phyloP scores from a whole-genome alignment of 106 monocot species.

The Dioscorea alata region DNA sequence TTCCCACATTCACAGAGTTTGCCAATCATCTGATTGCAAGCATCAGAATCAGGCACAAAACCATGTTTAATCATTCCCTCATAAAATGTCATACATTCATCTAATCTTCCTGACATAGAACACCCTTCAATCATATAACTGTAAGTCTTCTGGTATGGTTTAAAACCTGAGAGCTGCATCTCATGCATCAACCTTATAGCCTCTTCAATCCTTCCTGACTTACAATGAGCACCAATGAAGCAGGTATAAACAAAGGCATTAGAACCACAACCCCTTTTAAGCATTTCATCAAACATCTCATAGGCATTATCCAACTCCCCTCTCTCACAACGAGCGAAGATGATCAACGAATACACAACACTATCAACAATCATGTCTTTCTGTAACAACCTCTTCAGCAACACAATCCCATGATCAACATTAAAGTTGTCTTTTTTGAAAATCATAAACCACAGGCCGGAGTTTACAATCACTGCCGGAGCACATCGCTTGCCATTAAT shows the following conservation, averaged over 20 bases:
- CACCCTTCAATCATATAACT: constrained; percentile 47
- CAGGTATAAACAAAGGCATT: constrained; percentile 64
- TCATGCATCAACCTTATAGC: constrained; percentile 45
- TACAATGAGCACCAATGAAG: constrained; percentile 38
- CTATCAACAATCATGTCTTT: constrained; percentile 59
- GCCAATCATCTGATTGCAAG: constrained; percentile 44
- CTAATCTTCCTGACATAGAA: constrained; percentile 33
- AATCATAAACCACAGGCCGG: constrained; percentile 37
- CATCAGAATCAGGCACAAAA: constrained; percentile 28
- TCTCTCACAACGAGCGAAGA: constrained; percentile 54
- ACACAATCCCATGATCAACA: constrained; percentile 43
- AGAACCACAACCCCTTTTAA: constrained; percentile 42
- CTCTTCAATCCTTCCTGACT: constrained; percentile 36
- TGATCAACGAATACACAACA: constrained; percentile 38
- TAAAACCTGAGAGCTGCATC: constrained; percentile 44
- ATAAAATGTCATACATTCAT: constrained; percentile 41
- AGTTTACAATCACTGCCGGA: constrained; percentile 35
- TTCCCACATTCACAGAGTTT: constrained; percentile 43
- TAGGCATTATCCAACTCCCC: constrained; percentile 31
- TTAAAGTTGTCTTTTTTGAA: constrained; percentile 33
- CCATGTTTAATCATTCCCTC: constrained; percentile 44
- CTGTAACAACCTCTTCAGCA: constrained; percentile 68
- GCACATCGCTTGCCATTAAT: constrained; percentile 53
- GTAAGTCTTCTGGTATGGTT: constrained; percentile 69
- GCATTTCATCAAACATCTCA: constrained; percentile 38